Conservation (phyloP, 2,329 filamentous ascomycete species). For the Penicillium sp. region DNA sequence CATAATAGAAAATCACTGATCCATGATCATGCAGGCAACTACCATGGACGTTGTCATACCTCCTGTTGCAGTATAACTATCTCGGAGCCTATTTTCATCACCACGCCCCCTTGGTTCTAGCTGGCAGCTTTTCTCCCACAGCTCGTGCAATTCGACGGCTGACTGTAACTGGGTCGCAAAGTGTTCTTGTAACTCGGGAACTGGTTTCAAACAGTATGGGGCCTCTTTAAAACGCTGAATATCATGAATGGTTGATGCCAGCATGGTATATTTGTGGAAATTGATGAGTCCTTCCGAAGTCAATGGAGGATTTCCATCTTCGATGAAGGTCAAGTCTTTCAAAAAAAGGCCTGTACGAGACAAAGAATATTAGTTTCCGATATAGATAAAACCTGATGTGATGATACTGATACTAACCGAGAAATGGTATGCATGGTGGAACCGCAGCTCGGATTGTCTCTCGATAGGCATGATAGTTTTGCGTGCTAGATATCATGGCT, state of each 20-base stretch:
- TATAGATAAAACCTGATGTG: background rate
- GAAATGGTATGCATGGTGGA: slow-evolving; percentile 94
- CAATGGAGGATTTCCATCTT: slow-evolving; percentile 90
- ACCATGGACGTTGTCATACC: slow-evolving; percentile 19
- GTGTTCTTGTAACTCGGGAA: slow-evolving; percentile 84
- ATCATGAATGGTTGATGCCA: slow-evolving; percentile 24
- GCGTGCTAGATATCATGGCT: slow-evolving; percentile 86
- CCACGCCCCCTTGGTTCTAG: slow-evolving; percentile 91
- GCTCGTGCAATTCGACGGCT: slow-evolving; percentile 89
- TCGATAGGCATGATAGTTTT: slow-evolving; percentile 68
- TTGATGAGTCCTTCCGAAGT: slow-evolving; percentile 87
- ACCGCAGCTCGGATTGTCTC: slow-evolving; percentile 84
- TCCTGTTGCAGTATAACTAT: slow-evolving; percentile 16
- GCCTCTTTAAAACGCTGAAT: slow-evolving; percentile 96
- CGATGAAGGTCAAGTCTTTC: slow-evolving; percentile 93
- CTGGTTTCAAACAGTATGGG: slow-evolving; percentile 81
- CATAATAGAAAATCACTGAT: slow-evolving; percentile 3
- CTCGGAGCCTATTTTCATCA: slow-evolving; percentile 52
- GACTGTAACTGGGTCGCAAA: slow-evolving; percentile 81
- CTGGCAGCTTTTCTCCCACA: slow-evolving; percentile 92
- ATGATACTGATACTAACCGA: slow-evolving; percentile 65
- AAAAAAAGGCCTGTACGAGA: slow-evolving; percentile 75
- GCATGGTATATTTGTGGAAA: slow-evolving; percentile 26
- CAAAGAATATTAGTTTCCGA: background rate
- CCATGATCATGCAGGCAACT: slow-evolving; percentile 18